Conservation (phyloP, 139 green algal genomes). For the Microglena sp. region DNA sequence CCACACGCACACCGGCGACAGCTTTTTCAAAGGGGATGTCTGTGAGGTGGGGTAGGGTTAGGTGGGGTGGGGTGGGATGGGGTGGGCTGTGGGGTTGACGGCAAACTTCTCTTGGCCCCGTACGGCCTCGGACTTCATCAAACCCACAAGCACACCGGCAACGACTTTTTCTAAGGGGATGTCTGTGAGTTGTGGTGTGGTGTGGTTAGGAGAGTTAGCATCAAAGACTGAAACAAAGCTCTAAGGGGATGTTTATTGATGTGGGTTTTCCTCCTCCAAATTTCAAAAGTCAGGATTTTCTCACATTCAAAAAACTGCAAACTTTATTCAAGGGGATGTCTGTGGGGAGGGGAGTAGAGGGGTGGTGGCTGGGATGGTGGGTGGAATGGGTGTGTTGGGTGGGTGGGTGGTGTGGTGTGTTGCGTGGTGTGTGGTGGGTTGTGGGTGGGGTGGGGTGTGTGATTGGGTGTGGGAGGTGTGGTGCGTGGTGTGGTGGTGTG, state of each 20-base stretch:
- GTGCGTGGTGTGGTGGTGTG: no score
- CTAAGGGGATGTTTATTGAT: no score
- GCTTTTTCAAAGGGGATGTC: constrained; percentile 72
- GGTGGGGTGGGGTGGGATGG: neutral
- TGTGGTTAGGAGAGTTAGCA: neutral
- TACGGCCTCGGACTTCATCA: constrained; percentile 47
- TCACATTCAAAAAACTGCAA: constrained; percentile 82
- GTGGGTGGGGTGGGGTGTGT: no score
- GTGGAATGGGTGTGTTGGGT: no score
- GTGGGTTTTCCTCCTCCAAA: constrained; percentile 34
- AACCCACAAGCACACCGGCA: constrained; percentile 79
- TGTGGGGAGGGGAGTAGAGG: no score
- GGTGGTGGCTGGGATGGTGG: no score
- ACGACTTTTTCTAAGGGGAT: constrained; percentile 71
- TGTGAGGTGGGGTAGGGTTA: neutral
- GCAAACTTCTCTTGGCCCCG: constrained; percentile 63
- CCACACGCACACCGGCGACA: constrained; percentile 85
- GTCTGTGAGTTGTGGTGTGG: constrained; percentile 25
- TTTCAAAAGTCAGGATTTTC: no score
- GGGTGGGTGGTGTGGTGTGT: no score
- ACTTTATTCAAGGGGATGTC: constrained; percentile 72
- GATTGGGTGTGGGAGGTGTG: no score
- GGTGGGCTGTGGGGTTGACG: constrained; percentile 65
- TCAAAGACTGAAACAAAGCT: no score
- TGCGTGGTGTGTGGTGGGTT: no score